Percentiles rank a stretch among this genome's conserved stretches.
phyloP scores from a whole-genome alignment of 2,329 filamentous ascomycete species.

The Pseudogymnoascus sp. region DNA sequence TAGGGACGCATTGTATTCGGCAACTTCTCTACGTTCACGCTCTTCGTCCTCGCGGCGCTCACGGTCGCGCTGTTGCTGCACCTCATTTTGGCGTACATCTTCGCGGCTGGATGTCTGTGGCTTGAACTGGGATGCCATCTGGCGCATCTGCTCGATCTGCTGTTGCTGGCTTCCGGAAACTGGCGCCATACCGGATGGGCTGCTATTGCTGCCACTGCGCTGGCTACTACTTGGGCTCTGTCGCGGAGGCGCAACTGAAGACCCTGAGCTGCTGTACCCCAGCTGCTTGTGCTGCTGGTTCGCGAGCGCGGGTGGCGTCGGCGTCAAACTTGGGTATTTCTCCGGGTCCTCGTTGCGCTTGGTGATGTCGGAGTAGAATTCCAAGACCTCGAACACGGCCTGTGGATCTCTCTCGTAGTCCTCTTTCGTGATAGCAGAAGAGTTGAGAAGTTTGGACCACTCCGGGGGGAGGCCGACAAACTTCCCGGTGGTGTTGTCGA shows the following conservation, averaged over 20 bases:
- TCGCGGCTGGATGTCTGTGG: slow-evolving; percentile 38
- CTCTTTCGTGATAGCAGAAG: slow-evolving; percentile 94
- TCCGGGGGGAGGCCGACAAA: slow-evolving; percentile 91
- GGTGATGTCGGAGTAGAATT: slow-evolving; percentile 78
- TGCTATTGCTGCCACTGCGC: slow-evolving; percentile 31
- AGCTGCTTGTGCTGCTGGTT: slow-evolving; percentile 54
- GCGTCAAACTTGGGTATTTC: slow-evolving; percentile 58
- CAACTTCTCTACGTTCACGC: slow-evolving; percentile 64
- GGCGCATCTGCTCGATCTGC: slow-evolving; percentile 51
- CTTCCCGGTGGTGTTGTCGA: slow-evolving; percentile 88
- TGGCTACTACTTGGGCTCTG: slow-evolving; percentile 45
- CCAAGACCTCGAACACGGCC: slow-evolving; percentile 70
- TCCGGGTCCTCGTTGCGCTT: slow-evolving; percentile 65
- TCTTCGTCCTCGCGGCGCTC: slow-evolving; percentile 50
- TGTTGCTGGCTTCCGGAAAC: slow-evolving; percentile 37
- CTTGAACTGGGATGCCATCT: slow-evolving; percentile 45
- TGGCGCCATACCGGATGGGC: slow-evolving; percentile 32
- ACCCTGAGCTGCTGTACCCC: slow-evolving; percentile 44
- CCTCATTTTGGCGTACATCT: slow-evolving; percentile 53
- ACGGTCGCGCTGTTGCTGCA: slow-evolving; percentile 47
- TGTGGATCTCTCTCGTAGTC: slow-evolving; percentile 97
- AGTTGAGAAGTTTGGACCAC: slow-evolving; percentile 94
- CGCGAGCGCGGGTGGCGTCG: slow-evolving; percentile 49
- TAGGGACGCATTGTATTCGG: slow-evolving; percentile 82
- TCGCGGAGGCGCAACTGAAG: slow-evolving; percentile 58